Base-by-base conservation (phyloP, 306 rosid species). In the Castanospermum australe region DNA sequence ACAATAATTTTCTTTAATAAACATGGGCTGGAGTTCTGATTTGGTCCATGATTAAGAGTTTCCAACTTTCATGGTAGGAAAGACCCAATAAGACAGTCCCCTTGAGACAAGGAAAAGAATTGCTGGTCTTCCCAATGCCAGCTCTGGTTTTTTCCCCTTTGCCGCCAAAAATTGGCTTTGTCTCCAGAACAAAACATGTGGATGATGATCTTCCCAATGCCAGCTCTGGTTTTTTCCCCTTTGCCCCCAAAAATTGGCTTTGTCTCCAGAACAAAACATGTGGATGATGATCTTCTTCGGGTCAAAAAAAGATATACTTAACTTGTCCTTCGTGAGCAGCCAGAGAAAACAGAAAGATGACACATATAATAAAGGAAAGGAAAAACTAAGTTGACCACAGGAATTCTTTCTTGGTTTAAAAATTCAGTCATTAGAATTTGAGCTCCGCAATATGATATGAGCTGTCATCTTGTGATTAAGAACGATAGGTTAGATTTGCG, bases 31-130 rank as follows among this genome's bases (percentile, higher is more conserved):
- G 21, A 28, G 2, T 20, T 76, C 41, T 79, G 83, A 71, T 52
- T 22, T 66, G 22, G 52, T 52, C 8, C 33, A 13, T 56, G 9
- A 6, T 28, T 17, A 32, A 36, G 63, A 62, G 64, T 65, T 66
- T 71, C 81, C 75, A 80, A 80, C 64, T 85, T 85, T 75, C 76
- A 86, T 79, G 76, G 81, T 3, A 60, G 76, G 75, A 79, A 80
- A 73, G 73, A 78, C 41, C 69, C 5, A 17, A 57, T 22, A 47
- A 67, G 66, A 80, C 73, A 76, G 11, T 60, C 72, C 79, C 78
- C 92, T 52, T 70, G 84, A 84, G 79, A 85, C 87, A 76, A 77
- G 91, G 90, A 86, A 82, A 45, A 21, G 70, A 60, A 75, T 64
- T 73, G 83, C 80, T 61, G 76, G 41, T 78, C 28, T 73, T 82